Conservation (phyloP, 2,329 filamentous ascomycete species). For the Talaromyces sp. region DNA sequence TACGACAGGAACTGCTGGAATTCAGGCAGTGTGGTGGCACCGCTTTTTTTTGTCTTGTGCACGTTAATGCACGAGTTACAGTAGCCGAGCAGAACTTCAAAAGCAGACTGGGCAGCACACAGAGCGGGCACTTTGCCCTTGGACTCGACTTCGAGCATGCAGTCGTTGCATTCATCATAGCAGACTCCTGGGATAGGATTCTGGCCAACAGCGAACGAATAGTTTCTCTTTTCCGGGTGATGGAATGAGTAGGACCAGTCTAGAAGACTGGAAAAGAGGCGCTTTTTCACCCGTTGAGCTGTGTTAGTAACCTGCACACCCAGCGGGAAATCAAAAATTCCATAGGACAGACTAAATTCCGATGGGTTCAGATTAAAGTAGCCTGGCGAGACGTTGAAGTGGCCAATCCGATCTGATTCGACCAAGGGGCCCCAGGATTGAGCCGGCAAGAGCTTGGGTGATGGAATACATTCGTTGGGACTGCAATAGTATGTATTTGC, state of each 20-base stretch:
- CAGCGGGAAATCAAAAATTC: conserved; percentile 49
- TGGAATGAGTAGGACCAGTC: background rate
- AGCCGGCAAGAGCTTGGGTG: conserved; percentile 19
- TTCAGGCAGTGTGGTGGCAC: background rate
- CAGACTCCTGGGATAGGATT: conserved; percentile 43
- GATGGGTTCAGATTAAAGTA: conserved; percentile 62
- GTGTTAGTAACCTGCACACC: background rate
- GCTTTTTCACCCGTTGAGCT: background rate
- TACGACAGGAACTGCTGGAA: conserved; percentile 13
- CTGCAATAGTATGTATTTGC: conserved; percentile 32
- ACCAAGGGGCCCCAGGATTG: conserved; percentile 20
- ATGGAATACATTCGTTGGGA: conserved; percentile 33
- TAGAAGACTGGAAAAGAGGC: background rate
- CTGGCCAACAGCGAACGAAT: background rate
- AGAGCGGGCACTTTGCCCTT: conserved; percentile 40
- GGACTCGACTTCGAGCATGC: conserved; percentile 41
- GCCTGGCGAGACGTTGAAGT: conserved; percentile 48
- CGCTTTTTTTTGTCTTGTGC: background rate
- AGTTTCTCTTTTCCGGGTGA: background rate
- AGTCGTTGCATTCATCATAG: conserved; percentile 50
- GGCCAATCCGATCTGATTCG: conserved; percentile 22
- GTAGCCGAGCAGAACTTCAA: conserved; percentile 4
- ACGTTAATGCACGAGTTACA: conserved; percentile 7
- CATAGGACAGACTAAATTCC: conserved; percentile 58
- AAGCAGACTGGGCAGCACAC: conserved; percentile 12